A percentile compares a stretch with the other conserved stretches of the same genome.
These are phyloP conservation scores for Ceriops zippeliana DNA, from an alignment of 345 rosid species.

Conservation along the genomic window DNA sequence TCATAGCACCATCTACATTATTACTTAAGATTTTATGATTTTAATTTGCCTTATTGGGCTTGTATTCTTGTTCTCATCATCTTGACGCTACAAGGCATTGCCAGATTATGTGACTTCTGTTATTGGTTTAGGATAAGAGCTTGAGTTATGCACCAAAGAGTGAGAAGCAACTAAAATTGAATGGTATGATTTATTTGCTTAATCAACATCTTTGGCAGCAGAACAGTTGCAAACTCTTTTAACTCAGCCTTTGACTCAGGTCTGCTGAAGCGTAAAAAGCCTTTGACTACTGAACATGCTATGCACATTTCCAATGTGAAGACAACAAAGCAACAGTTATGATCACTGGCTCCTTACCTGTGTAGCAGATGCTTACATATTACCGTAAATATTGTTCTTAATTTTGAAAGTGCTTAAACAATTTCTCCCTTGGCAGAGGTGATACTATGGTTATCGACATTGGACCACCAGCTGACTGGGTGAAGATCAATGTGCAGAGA, in stretches of 20 bases:
- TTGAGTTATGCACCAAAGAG: neutral
- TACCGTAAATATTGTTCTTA: neutral
- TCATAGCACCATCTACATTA: neutral
- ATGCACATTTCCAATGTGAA: neutral
- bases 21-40: neutral
- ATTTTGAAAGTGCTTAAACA: neutral
- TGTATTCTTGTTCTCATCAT: conserved; percentile 1
- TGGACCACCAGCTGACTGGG: conserved; percentile 38
- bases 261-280: conserved; percentile 1
- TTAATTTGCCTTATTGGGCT: neutral
- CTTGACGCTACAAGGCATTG: too few relatives aligned
- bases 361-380: neutral
- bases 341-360: neutral
- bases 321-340: conserved; percentile 1
- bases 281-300: neutral
- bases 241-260: neutral
- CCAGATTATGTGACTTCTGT: neutral
- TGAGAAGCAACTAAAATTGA: neutral
- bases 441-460: conserved; percentile 29
- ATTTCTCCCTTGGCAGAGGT: conserved; percentile 18
- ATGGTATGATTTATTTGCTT: neutral
- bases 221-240: neutral
- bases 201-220: neutral
- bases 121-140: neutral
- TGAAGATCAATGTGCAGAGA: conserved; percentile 32